Percentiles rank a stretch among this genome's conserved stretches.
Conservation (phyloP, 2,329 filamentous ascomycete genomes). For the Xylariaceae sp. region DNA sequence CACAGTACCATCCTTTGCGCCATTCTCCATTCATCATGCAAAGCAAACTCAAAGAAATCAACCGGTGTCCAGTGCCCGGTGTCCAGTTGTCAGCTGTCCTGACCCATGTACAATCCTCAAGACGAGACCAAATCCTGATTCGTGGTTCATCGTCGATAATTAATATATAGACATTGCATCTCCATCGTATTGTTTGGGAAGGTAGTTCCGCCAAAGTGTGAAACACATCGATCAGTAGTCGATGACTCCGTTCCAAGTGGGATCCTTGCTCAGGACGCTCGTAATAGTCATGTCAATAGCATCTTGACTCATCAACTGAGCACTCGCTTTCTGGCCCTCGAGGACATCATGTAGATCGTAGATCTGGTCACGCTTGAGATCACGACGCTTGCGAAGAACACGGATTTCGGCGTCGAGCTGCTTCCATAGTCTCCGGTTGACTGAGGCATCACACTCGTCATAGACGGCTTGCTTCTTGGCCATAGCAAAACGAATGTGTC, state of each 20-base stretch:
- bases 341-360: conserved; percentile 80
- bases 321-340: conserved; percentile 67
- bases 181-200: not conserved
- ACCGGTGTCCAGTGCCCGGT: not conserved
- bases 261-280: conserved; percentile 40
- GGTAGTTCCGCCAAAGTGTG: not conserved
- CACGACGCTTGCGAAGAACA: conserved; percentile 56
- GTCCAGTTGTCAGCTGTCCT: no score
- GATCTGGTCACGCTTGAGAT: conserved; percentile 71
- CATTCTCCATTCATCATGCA: not conserved
- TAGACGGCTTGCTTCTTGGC: conserved; percentile 56
- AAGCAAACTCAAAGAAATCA: not conserved
- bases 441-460: conserved; percentile 59
- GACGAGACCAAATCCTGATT: not conserved
- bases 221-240: conserved; percentile 21
- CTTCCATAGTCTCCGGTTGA: conserved; percentile 61
- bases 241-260: conserved; percentile 30
- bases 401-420: conserved; percentile 57
- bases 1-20: conserved; percentile 2
- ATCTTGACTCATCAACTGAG: conserved; percentile 57
- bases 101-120: not conserved
- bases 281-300: conserved; percentile 60
- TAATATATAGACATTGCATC: not conserved
- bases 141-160: not conserved
- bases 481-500: conserved; percentile 69